Conservation (phyloP, 148 eudicot species). For the Bassia scoparia region DNA sequence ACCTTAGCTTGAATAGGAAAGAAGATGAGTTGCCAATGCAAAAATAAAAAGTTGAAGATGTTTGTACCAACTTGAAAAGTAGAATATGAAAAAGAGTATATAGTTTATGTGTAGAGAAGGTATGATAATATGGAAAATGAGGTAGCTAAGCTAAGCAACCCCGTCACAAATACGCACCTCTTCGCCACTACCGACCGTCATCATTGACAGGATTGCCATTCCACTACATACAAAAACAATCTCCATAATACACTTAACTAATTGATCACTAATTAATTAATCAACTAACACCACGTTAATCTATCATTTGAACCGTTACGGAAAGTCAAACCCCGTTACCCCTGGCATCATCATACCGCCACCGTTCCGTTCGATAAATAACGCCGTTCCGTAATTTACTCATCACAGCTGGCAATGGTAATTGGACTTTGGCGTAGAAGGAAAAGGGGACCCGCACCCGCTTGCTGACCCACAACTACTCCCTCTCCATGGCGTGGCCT, state of each 20-base stretch:
- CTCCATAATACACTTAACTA: too few species aligned
- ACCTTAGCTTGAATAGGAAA: too few species aligned
- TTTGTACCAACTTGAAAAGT: slow-evolving; percentile 22
- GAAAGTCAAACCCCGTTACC: slow-evolving; percentile 7
- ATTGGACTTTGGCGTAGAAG: slow-evolving; percentile 32
- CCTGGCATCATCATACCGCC: neutral
- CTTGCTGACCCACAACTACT: neutral
- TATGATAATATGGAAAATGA: neutral
- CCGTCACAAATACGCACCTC: slow-evolving; percentile 28
- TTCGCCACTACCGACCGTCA: slow-evolving; percentile 31
- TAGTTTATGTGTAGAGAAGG: neutral
- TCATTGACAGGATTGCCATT: slow-evolving; percentile 22
- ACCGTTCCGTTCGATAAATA: neutral
- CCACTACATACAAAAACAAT: too few species aligned
- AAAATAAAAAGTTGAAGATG: neutral
- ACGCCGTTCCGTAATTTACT: slow-evolving; percentile 5
- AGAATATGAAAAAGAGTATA: neutral
- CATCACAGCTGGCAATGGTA: slow-evolving; percentile 18
- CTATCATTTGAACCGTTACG: slow-evolving; percentile 13
- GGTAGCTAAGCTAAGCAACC: slow-evolving; percentile 8
- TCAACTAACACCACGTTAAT: too few species aligned
- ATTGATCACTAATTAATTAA: too few species aligned
- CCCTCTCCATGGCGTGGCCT: slow-evolving; percentile 24
- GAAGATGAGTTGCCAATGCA: too few species aligned
- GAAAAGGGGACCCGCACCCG: slow-evolving; percentile 21